Percentiles rank a stretch among this genome's conserved stretches.
Evolutionary conservation across 345 rosid species (phyloP).

Genomic region (Eucalyptus pauciflora): DNA sequence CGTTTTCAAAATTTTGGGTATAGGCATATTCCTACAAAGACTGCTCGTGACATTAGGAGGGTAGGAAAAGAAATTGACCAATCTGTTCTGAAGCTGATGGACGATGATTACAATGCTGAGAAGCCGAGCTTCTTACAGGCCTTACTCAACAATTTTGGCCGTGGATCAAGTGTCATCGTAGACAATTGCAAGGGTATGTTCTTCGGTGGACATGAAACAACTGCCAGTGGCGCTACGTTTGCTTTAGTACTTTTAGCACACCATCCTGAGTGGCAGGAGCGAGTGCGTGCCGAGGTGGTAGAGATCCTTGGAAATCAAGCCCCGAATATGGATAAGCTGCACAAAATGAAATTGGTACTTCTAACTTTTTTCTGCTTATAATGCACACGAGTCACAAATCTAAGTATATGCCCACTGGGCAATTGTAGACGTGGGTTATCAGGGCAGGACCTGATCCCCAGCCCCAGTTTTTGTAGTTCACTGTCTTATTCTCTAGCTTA

Average conservation of each 20-base stretch:
- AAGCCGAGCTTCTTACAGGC: background rate
- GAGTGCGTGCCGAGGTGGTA: slow-evolving; percentile 1
- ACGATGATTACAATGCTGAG: background rate
- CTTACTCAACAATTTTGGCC: background rate
- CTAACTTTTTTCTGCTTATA: background rate
- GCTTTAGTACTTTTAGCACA: slow-evolving; percentile 14
- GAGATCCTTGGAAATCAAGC: slow-evolving; percentile 1
- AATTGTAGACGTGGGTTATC: background rate
- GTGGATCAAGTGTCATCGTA: background rate
- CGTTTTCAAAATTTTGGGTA: background rate
- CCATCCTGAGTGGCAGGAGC: slow-evolving; percentile 11
- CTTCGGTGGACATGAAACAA: slow-evolving; percentile 18
- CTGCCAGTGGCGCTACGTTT: slow-evolving; percentile 5
- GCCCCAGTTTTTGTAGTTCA: background rate
- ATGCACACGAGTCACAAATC: background rate
- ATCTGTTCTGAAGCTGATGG: background rate
- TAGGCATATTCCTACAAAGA: background rate
- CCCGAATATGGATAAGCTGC: slow-evolving; percentile 4
- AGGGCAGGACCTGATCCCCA: background rate
- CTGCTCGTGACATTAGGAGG: slow-evolving; percentile 13
- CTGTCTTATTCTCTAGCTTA: background rate
- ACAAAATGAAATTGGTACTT: slow-evolving; percentile 9
- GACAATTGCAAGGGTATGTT: slow-evolving; percentile 23
- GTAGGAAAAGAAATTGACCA: slow-evolving; percentile 8
- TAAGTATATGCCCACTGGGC: background rate